phyloP scores from a whole-genome alignment of 2,329 filamentous ascomycete genomes.

The Fusarium sp. region DNA sequence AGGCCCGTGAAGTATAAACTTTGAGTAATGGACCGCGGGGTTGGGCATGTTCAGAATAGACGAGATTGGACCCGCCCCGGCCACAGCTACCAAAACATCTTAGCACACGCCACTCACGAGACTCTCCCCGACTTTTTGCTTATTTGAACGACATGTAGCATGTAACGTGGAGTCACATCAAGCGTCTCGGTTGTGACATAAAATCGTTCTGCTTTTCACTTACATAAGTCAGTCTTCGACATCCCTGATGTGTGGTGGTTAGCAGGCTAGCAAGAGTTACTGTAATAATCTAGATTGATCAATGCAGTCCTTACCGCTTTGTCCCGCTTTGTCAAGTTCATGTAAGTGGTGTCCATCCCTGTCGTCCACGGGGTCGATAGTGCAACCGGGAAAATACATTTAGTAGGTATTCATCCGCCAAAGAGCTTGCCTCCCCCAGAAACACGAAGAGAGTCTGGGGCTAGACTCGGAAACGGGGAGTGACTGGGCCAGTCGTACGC shows the following conservation, averaged over 20 bases:
- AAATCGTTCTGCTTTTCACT: neutral
- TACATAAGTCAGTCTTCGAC: neutral
- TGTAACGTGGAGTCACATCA: neutral
- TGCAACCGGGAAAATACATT: conserved; percentile 47
- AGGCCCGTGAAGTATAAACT: neutral
- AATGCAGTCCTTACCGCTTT: conserved; percentile 8
- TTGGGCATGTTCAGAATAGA: conserved; percentile 9
- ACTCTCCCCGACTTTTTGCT: conserved; percentile 4
- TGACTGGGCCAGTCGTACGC: conserved; percentile 31
- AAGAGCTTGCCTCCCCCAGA: conserved; percentile 32
- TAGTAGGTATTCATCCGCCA: conserved; percentile 43
- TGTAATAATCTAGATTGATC: conserved; percentile 12
- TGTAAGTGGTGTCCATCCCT: conserved; percentile 25
- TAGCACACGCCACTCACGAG: conserved; percentile 4
- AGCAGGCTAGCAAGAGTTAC: neutral
- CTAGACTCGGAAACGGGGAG: conserved; percentile 20
- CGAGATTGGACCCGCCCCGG: conserved; percentile 14
- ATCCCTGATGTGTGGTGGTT: conserved; percentile 2
- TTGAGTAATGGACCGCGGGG: neutral
- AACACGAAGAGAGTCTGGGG: conserved; percentile 41
- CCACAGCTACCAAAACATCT: conserved; percentile 10
- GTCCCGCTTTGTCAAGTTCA: conserved; percentile 3
- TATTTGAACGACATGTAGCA: conserved; percentile 7
- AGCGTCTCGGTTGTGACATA: neutral
- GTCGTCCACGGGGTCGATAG: conserved; percentile 35